Base-by-base conservation (phyloP, 1,284 basidiomycete species). In the Pterulicium gracile region DNA sequence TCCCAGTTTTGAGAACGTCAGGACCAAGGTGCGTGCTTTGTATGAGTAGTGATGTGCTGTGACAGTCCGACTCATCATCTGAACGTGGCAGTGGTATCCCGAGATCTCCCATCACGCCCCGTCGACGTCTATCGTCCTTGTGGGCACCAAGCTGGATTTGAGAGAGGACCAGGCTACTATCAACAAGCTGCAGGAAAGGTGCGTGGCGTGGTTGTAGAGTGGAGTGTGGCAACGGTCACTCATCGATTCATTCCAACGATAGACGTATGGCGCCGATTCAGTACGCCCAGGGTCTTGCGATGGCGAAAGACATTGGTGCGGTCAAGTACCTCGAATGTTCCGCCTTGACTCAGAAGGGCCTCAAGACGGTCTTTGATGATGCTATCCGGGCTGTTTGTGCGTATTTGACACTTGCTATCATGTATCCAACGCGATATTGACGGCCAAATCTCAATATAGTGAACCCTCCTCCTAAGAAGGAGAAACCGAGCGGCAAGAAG, bases 81-180 rank as follows among this genome's bases (percentile, higher is more conserved):
- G 51, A 45, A 45, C 56, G 42, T 42, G 44, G 20, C 61, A 96
- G 90, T 97, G 93, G 93, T 88, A 85, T 65, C 93, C 93, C 43
- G 93, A 97, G 65, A 93, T 97, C 58, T 83, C 84, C 35, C 96
- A 98, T 66, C 95, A 98, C 67, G 94, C 95, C 22, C 96, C 96
- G 7, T 83, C 80, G 64, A 96, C 90, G 56, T 91, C 87, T 46
- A 84, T 96, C 55, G 88, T 99, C 55, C 75, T 99, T 48, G 94
- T 99, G 46, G 96, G 96, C 20, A 99, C 96, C 48, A 98, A 98
- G 71, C 77, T 98, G 52, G 96, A 98, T 73, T 71, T 99, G 59
- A 86, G 96, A 56, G 95, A 98, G 63, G 96, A 98, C 66, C 87
- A 79, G 13, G 75, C 77, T 46, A 94, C 90, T 32, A 85, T 96